A percentile compares a stretch with the other conserved stretches of the same genome.
Evolutionary conservation across 1,139 yeast species (phyloP).

Genomic region (Hyphopichia burtonii): DNA sequence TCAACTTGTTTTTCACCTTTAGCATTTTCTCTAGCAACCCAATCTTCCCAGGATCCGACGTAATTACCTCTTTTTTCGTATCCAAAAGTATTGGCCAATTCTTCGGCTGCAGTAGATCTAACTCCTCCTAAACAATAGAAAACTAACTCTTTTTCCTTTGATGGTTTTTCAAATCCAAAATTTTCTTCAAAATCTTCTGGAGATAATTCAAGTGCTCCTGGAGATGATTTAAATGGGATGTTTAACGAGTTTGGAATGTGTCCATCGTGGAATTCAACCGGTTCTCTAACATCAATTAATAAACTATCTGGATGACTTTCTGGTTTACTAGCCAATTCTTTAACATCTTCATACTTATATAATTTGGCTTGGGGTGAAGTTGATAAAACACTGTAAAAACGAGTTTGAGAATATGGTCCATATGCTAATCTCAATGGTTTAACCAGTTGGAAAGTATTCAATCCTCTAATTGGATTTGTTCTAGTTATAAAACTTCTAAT

Average conservation of each 20-base stretch:
- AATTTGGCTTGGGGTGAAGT: slow-evolving; percentile 46
- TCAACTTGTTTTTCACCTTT: background rate
- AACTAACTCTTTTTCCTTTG: slow-evolving; percentile 65
- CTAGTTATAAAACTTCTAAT: slow-evolving; percentile 1
- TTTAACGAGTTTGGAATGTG: slow-evolving; percentile 82
- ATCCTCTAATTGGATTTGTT: background rate
- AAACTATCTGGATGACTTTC: slow-evolving; percentile 41
- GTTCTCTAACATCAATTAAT: slow-evolving; percentile 90
- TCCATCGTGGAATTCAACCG: slow-evolving; percentile 70
- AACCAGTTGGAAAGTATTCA: too few relatives aligned
- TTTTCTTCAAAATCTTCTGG: slow-evolving; percentile 76
- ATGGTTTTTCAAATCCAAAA: slow-evolving; percentile 85
- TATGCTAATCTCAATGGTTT: too few relatives aligned
- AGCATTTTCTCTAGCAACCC: slow-evolving; percentile 58
- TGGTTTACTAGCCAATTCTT: slow-evolving; percentile 43
- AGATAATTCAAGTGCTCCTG: slow-evolving; percentile 86
- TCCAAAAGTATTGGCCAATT: slow-evolving; percentile 86
- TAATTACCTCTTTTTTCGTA: slow-evolving; percentile 76
- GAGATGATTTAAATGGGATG: slow-evolving; percentile 86
- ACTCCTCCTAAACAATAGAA: slow-evolving; percentile 94
- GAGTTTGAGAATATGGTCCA: slow-evolving; percentile 5
- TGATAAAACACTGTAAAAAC: slow-evolving; percentile 29
- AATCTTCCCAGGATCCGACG: slow-evolving; percentile 82
- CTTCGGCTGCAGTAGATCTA: slow-evolving; percentile 88
- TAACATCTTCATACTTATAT: slow-evolving; percentile 58